Conservation (phyloP, 1,284 basidiomycete genomes). For the Malassezia equina region DNA sequence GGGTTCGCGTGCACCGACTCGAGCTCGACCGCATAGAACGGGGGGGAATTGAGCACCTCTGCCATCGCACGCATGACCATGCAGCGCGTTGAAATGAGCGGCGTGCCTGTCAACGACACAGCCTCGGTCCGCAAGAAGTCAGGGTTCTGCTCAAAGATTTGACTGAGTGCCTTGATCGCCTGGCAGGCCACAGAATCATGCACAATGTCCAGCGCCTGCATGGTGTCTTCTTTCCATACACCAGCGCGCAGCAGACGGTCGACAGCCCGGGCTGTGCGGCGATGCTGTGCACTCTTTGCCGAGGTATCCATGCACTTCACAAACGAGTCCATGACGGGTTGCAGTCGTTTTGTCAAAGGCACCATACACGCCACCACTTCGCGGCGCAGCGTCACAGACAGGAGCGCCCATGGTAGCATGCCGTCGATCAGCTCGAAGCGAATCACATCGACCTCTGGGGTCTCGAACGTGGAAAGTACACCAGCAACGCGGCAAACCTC, state of each 20-base stretch:
- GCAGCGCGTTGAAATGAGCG: neutral
- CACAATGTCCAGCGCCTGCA: neutral
- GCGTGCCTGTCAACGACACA: neutral
- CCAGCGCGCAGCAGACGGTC: neutral
- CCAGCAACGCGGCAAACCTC: neutral
- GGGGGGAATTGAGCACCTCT: neutral
- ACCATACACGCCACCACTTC: neutral
- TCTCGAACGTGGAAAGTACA: neutral
- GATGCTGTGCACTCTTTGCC: neutral
- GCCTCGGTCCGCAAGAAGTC: neutral
- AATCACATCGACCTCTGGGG: neutral
- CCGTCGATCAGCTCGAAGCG: neutral
- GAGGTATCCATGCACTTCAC: neutral
- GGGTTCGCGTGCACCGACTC: neutral
- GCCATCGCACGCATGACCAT: neutral
- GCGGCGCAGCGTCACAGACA: neutral
- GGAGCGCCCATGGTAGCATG: slow-evolving; percentile 2
- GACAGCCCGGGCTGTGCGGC: slow-evolving; percentile 2
- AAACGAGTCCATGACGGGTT: neutral
- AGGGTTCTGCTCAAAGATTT: slow-evolving; percentile 1
- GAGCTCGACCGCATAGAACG: neutral
- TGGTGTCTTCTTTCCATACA: neutral
- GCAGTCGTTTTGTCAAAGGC: neutral
- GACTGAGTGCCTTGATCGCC: neutral
- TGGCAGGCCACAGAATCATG: neutral